phyloP scores from a whole-genome alignment of 805 yeast genomes.

The Cyberlindnera bimundalis region DNA sequence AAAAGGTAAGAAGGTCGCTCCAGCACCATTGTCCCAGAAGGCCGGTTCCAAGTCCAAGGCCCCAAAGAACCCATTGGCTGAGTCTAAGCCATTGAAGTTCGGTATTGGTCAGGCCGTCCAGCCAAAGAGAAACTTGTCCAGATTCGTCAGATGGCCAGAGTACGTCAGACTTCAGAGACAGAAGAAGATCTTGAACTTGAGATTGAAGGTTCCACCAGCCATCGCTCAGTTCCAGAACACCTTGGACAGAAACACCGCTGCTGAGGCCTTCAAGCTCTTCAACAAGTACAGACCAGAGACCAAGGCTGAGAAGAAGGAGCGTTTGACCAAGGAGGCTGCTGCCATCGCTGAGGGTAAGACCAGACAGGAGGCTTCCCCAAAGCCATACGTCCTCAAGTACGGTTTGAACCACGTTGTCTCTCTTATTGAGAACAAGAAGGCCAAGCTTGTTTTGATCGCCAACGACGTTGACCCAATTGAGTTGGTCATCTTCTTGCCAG shows the following conservation, averaged over 20 bases:
- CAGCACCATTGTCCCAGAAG: conserved; percentile 93
- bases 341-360: conserved; percentile 98
- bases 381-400: conserved; percentile 96
- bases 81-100: conserved; percentile 85
- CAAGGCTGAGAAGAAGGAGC: conserved; percentile 95
- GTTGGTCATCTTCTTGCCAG: conserved; percentile 95
- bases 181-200: conserved; percentile 90
- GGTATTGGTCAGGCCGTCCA: conserved; percentile 97
- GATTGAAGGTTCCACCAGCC: conserved; percentile 99
- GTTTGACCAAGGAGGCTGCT: conserved; percentile 98
- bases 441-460: conserved; percentile 94
- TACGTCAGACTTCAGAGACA: conserved; percentile 98
- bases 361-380: conserved; percentile 93
- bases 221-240: conserved; percentile 94
- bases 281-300: conserved; percentile 99
- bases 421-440: conserved; percentile 96
- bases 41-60: conserved; percentile 57
- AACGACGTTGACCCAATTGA: conserved; percentile 99
- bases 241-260: conserved; percentile 98
- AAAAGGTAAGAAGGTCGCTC: conserved; percentile 82
- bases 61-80: conserved; percentile 82
- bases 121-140: conserved; percentile 92
- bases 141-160: conserved; percentile 99
- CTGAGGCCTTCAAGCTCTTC: conserved; percentile 94
- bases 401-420: conserved; percentile 99